phyloP scores from a whole-genome alignment of 129 eudicot species.

The Chrysanthemum lavandulifolium region DNA sequence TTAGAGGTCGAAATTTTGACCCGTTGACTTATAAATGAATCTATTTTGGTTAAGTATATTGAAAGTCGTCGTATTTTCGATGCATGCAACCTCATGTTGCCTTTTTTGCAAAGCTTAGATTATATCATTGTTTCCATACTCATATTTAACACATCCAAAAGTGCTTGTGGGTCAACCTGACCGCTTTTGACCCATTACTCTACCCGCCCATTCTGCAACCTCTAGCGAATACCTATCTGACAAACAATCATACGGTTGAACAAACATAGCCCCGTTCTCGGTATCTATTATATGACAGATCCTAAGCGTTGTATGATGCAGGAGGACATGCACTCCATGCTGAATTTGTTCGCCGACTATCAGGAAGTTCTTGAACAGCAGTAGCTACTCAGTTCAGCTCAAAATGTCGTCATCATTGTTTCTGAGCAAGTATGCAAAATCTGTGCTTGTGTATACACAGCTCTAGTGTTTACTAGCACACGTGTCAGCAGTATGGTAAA shows the following conservation, averaged over 20 bases:
- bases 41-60: neutral
- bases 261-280: neutral
- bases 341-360: slow-evolving; percentile 62
- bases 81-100: neutral
- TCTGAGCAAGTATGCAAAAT: neutral
- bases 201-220: neutral
- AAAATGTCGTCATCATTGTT: neutral
- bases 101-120: neutral
- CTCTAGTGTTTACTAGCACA: neutral
- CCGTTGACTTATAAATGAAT: neutral
- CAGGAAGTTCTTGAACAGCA: slow-evolving; percentile 20
- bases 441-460: neutral
- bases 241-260: neutral
- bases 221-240: slow-evolving; percentile 1
- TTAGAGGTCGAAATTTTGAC: neutral
- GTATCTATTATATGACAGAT: slow-evolving; percentile 3
- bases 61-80: neutral
- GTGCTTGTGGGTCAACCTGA: neutral
- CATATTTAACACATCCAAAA: neutral
- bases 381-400: neutral
- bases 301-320: slow-evolving; percentile 28
- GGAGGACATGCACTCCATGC: slow-evolving; percentile 90
- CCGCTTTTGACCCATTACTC: neutral
- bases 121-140: neutral
- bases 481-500: neutral